Evolutionary conservation across 108 stramenopile genomes (phyloP), one percentile per base, ranked within the genome.

Genomic region (Parietichytrium sp.): DNA sequence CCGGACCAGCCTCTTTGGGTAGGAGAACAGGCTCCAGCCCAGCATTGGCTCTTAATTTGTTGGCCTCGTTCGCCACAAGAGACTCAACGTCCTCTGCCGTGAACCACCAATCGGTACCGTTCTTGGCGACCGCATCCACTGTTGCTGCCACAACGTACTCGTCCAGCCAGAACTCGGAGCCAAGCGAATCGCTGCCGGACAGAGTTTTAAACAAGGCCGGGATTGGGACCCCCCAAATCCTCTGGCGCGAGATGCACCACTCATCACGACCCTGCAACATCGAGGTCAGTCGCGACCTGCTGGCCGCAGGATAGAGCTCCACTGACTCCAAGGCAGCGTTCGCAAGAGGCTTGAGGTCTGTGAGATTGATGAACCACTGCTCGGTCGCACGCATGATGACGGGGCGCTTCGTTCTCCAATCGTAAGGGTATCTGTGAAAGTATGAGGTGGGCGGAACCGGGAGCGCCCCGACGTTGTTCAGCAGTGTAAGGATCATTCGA

Each of bases 391-490:
- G 92, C 83, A 97, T 96, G 78, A 99, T 98, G 25, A 96, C 96
- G 26, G 98, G 98, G 82, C 96, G 96, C 88, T 99, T 99, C 20
- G 97, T 97, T 81, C 98, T 88, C 98, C 98, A 99, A 87, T 99
- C 98, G 86, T 98, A 97, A 0, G 98, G 98, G 87, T 99, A 99
- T 79, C 97, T 96, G 90, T 99, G 98, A 18, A 88, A 89, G 84
- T 98, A 97, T 54, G 94, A 92, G 86, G 96, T 94, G 29, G 82
- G 90, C 48, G 86, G 30, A 97, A 79, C 79, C 97, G 88, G 18
- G 94, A 91, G 47, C 94, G 94, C 3, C 83, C 81, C 54, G 89
- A 88, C 52, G 83, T 7, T 8, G 20, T 42, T 78, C 81, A 98
- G 85, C 23, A 93, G 94, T 36, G 92, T 91, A 81, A 97, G 87